Base-by-base conservation (phyloP, 1,284 basidiomycete species). In the Athelia psychrophila region DNA sequence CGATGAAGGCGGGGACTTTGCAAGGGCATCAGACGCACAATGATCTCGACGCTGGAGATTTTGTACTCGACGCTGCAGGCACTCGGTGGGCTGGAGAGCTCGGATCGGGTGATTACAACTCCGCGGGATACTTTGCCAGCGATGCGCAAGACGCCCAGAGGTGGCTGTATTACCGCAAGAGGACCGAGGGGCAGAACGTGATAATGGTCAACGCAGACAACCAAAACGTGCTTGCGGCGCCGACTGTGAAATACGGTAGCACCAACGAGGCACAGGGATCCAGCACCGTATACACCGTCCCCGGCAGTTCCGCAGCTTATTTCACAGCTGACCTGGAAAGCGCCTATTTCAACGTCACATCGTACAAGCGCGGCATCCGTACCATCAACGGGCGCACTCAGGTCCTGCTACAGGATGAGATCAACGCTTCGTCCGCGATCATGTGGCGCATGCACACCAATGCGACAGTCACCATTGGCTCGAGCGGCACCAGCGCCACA, bases 401-500 rank as follows among this genome's bases (percentile, higher is more conserved):
- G 71, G 83, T 98, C n/a, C 83, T 99, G 6, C 68, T 95, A 38
- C 93, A 93, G 68, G 93, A 95, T 70, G 93, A 96, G 63, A 84
- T 95, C 64, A 77, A 71, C 18, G 73, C 84, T 2, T 69, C 76
- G 23, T 73, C 69, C 22, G 62, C 77, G 22, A 73, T 95, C 52
- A 80, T 88, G 77, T 98, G 96, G 96, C 84, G 95, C 47, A 92
- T 95, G 78, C 95, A 99, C 71, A 98, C 97, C 55, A 99, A 96
- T 64, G 89, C 86, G 35, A 85, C 84, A 4, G 70, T 86, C 20
- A 52, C 58, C 13, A 61, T 83, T 50, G 60, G 72, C 20, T 53
- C 56, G 6, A 55, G 58, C 24, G 86, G 84, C 1, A 87, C 86
- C 2, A 69, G 74, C 5, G 81, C 80, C 18, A 88, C 84, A 2